Evolutionary conservation across 305 asterid genomes (phyloP), one percentile per base, ranked within the genome.

Genomic region (Fraxinus ornus): DNA sequence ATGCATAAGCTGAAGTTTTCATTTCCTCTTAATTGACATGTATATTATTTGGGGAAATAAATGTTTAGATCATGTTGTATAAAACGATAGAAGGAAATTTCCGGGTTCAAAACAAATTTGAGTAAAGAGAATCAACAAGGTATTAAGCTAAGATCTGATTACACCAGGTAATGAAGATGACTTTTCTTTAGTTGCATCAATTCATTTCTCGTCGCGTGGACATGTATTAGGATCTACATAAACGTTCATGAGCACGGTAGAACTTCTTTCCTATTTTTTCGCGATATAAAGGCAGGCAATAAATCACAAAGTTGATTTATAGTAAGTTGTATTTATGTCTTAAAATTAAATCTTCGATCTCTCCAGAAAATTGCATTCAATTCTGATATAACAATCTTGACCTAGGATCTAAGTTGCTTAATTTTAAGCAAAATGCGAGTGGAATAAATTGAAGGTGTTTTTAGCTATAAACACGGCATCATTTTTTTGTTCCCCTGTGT

Each of bases 111-210:
- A 32, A 30, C 5, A 19, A 78, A 73, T 17, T 76, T 68, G 78
- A 71, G 64, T 19, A 1, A 62, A 24, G 72, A 15, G 26, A 62
- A 24, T 62, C 33, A 62, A 21, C 17, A 62, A 7, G 33, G 62
- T 52, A 52, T 37, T 62, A n/a, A 44, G 81, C 64, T 76, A 79
- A 24, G 30, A 72, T n/a, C 26, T 64, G 36, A 70, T 62, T 52
- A 52, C 62, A 62, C 32, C 15, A 22, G 72, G 33, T 22, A 62
- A 62, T 57, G 17, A 62, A 62, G 72, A 62, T 24, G 72, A 22
- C 30, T 60, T 21, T 7, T 62, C 33, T 19, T n/a, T 62, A 62
- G 5, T 21, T 62, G 33, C 72, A 62, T 62, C 26, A 21, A 24
- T 62, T 8, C 33, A 8, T 21, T 62, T 62, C 33, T 62, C 22